phyloP scores from a whole-genome alignment of 176 grass and related monocot species.

The Guadua angustifolia region DNA sequence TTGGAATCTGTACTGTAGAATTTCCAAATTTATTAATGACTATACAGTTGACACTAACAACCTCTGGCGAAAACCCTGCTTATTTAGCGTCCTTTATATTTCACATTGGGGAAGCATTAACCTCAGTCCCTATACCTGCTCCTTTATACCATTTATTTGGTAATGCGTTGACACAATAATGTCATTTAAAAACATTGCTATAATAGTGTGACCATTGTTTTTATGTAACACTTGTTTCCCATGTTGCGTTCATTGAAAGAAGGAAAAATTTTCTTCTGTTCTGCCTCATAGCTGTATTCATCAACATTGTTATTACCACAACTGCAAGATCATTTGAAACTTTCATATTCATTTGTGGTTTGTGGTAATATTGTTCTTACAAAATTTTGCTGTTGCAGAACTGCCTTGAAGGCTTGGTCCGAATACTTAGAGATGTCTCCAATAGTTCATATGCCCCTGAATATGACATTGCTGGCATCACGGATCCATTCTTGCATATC shows the following conservation, averaged over 20 bases:
- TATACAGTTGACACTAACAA: background rate
- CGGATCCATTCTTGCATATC: slow-evolving; percentile 96
- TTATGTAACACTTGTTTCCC: background rate
- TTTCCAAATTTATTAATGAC: slow-evolving; percentile 13
- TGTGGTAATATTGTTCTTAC: slow-evolving; percentile 31
- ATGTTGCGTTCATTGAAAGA: background rate
- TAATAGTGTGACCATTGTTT: slow-evolving; percentile 1
- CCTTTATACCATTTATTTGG: slow-evolving; percentile 15
- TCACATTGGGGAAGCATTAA: background rate
- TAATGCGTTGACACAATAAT: slow-evolving; percentile 1
- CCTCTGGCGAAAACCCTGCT: background rate
- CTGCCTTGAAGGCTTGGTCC: slow-evolving; percentile 78
- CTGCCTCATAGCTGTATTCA: background rate
- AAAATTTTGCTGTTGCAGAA: slow-evolving; percentile 62
- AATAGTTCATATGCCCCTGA: slow-evolving; percentile 99
- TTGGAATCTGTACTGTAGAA: background rate
- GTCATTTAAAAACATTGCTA: slow-evolving; percentile 12
- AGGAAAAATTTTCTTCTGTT: background rate
- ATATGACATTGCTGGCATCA: slow-evolving; percentile 94
- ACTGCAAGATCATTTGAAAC: slow-evolving; percentile 10
- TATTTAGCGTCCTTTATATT: background rate
- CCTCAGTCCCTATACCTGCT: background rate
- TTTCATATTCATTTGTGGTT: slow-evolving; percentile 6
- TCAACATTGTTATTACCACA: slow-evolving; percentile 14
- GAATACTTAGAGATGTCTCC: slow-evolving; percentile 91